Percentiles rank a stretch among this genome's conserved stretches.
Conservation (phyloP, 2,329 filamentous ascomycete species). For the Neonectria hederae region DNA sequence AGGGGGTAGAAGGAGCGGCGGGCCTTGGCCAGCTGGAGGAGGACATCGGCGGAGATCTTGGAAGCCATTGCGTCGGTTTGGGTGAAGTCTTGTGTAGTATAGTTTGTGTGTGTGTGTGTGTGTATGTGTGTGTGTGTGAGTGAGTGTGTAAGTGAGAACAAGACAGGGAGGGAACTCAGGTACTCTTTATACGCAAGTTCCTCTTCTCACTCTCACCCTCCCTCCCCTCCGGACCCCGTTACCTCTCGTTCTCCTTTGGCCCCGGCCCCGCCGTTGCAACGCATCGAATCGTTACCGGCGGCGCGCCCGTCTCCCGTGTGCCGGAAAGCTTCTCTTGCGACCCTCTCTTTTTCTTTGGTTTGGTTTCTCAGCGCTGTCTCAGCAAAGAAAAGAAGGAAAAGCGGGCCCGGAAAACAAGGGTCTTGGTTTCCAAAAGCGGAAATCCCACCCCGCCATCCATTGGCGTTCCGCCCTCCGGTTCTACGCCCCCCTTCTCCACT, state of each 20-base stretch:
- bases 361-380: constrained; percentile 8
- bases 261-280: background rate
- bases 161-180: background rate
- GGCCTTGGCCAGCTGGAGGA: constrained; percentile 72
- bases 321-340: background rate
- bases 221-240: background rate
- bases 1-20: constrained; percentile 77
- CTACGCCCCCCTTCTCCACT: background rate
- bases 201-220: too few species aligned
- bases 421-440: background rate
- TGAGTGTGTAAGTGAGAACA: constrained; percentile 1
- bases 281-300: background rate
- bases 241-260: background rate
- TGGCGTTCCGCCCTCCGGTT: background rate
- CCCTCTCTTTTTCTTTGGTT: background rate
- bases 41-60: constrained; percentile 55
- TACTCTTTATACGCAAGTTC: background rate
- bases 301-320: background rate
- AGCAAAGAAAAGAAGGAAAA: background rate
- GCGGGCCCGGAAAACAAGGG: background rate
- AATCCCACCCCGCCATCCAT: background rate
- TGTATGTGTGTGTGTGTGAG: background rate
- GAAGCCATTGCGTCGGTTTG: constrained; percentile 54
- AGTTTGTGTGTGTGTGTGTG: constrained; percentile 2
- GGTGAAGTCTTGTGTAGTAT: constrained; percentile 18